Conservation (phyloP, 2,329 filamentous ascomycete genomes). For the Aspergillus thermomutatus region DNA sequence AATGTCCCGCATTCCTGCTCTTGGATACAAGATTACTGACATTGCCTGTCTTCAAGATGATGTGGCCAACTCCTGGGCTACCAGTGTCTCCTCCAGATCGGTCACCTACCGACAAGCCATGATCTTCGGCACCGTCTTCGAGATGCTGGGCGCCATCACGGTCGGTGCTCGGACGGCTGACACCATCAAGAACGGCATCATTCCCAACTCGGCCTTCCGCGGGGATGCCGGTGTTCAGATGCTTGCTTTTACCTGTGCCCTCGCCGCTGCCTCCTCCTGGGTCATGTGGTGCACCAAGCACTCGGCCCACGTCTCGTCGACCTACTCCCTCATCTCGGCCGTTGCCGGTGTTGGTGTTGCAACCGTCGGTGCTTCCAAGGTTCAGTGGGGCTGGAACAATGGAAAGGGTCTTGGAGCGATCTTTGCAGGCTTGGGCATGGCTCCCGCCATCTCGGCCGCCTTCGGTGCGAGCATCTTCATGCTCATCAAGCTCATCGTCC, state of each 20-base stretch:
- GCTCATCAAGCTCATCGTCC: slow-evolving; percentile 69
- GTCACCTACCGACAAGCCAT: slow-evolving; percentile 33
- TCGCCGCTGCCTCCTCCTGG: slow-evolving; percentile 51
- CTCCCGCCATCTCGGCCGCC: slow-evolving; percentile 62
- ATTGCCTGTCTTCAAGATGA: slow-evolving; percentile 48
- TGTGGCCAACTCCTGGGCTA: slow-evolving; percentile 82
- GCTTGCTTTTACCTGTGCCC: slow-evolving; percentile 48
- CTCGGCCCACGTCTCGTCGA: slow-evolving; percentile 70
- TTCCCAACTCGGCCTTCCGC: slow-evolving; percentile 57
- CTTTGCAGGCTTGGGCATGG: slow-evolving; percentile 63
- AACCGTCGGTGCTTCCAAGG: slow-evolving; percentile 58
- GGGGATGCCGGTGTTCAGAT: slow-evolving; percentile 64
- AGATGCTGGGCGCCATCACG: slow-evolving; percentile 64
- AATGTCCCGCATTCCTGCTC: neutral
- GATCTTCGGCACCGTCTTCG: slow-evolving; percentile 60
- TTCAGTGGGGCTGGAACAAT: slow-evolving; percentile 67
- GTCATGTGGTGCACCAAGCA: slow-evolving; percentile 77
- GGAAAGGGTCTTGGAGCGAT: slow-evolving; percentile 69
- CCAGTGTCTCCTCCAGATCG: slow-evolving; percentile 75
- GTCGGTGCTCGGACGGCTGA: slow-evolving; percentile 68
- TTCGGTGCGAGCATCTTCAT: slow-evolving; percentile 68
- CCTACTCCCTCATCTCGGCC: slow-evolving; percentile 67
- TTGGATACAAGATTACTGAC: neutral
- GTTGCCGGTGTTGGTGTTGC: slow-evolving; percentile 68
- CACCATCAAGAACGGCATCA: slow-evolving; percentile 78